Conservation (phyloP, 139 green algal species). For the Volvox reticuliferus region DNA sequence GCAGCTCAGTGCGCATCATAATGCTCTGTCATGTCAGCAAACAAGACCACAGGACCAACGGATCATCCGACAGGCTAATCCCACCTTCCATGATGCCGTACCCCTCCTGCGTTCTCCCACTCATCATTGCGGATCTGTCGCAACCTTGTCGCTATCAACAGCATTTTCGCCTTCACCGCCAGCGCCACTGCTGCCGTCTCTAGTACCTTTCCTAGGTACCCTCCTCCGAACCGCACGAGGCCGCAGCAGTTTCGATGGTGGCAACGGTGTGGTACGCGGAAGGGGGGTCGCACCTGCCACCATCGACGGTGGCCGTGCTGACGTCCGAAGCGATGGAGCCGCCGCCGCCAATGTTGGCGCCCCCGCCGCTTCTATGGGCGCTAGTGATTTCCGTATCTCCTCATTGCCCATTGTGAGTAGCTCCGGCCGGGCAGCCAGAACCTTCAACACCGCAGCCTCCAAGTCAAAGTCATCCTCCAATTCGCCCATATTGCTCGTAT, state of each 20-base stretch:
- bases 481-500: not conserved
- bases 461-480: not conserved
- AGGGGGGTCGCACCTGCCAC: not conserved
- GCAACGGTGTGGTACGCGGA: not conserved
- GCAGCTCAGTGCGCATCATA: too few relatives aligned
- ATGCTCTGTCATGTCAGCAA: too few relatives aligned
- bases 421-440: not conserved
- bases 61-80: too few relatives aligned
- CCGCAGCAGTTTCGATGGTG: not conserved
- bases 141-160: too few relatives aligned
- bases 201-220: not conserved
- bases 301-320: not conserved
- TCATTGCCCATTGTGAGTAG: conserved; percentile 10
- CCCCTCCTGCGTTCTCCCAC: too few relatives aligned
- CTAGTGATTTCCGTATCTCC: conserved; percentile 4
- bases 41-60: too few relatives aligned
- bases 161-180: not conserved
- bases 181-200: not conserved
- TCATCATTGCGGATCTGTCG: too few relatives aligned
- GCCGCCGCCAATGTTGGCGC: not conserved
- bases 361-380: not conserved
- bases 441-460: not conserved
- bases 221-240: not conserved
- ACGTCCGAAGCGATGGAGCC: not conserved
- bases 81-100: too few relatives aligned